Conservation (phyloP, 225 moss, liverwort and hornwort species). For the Physcomitrium patens region DNA sequence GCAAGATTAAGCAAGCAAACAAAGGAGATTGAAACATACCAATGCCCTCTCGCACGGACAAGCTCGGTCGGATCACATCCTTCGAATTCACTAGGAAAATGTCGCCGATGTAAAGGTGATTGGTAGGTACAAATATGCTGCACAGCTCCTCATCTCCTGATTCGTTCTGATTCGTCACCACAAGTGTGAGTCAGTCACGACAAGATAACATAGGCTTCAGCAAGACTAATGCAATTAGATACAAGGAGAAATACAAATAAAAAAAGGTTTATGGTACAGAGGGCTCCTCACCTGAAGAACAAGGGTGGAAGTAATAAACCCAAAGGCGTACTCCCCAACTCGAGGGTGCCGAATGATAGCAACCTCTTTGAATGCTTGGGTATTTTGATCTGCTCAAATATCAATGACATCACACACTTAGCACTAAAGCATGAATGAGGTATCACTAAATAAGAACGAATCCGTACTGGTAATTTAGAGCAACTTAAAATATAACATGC, state of each 20-base stretch:
- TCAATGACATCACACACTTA: conserved; percentile 5
- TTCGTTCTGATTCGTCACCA: conserved; percentile 64
- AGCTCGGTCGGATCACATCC: conserved; percentile 94
- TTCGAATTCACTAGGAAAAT: conserved; percentile 91
- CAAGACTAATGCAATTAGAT: conserved; percentile 1
- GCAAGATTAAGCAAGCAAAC: conserved; percentile 14
- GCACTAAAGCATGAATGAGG: conserved; percentile 7
- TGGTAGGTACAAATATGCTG: conserved; percentile 97
- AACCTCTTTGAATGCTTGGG: conserved; percentile 99
- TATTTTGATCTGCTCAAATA: conserved; percentile 84
- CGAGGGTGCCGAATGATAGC: conserved; percentile 98
- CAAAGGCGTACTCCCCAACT: conserved; percentile 94
- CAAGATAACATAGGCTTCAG: conserved; percentile 4
- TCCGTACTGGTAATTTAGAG: conserved; percentile 6
- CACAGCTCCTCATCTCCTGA: conserved; percentile 95
- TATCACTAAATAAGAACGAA: background rate
- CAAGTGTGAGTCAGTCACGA: background rate
- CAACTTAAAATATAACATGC: background rate
- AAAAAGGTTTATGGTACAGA: background rate
- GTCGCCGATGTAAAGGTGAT: conserved; percentile 99
- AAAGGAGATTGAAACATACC: conserved; percentile 46
- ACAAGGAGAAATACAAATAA: background rate
- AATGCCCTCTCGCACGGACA: conserved; percentile 98
- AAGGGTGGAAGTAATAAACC: conserved; percentile 94
- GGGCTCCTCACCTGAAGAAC: conserved; percentile 73